Base-by-base conservation (phyloP, 2,329 filamentous ascomycete species). In the Dactylellina drechsleri region DNA sequence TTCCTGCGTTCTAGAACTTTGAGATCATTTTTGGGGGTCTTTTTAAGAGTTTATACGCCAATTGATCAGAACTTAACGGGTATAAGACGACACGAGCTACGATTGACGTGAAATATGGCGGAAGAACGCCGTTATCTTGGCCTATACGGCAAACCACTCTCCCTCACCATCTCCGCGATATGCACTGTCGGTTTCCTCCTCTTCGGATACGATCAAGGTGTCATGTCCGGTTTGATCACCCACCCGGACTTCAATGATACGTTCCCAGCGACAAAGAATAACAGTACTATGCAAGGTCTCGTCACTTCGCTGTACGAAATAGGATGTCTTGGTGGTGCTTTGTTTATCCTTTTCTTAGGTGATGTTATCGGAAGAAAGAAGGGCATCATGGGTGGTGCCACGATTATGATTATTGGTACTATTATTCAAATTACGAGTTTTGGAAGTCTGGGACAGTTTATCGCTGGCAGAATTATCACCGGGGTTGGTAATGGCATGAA, bases 151-250 rank as follows among this genome's bases (percentile, higher is more conserved):
- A 84, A 83, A 77, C 83, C 82, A 43, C 83, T 90, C 62, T 86
- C 85, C 16, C 78, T 88, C 75, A 82, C 85, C 45, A 84, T 90
- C 54, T 88, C 88, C 0, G 84, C 85, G n/a, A 85, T 90, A 26
- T 87, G 88, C 2, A 90, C 88, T 0, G 88, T 87, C 58, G 88
- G 87, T 20, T 89, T 89, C 82, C 80, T 88, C 28, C 83, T 87
- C n/a, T 87, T 87, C 74, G 86, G 86, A 66, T 87, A 87, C 79
- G 86, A 87, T 72, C 86, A 80, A 79, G 78, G 84, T 77, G 83
- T 85, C 45, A 87, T 87, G 85, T 83, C 82, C 65, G 85, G 86
- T 4, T 85, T 87, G 76, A 86, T 87, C 74, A 84, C 84, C 18
- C 84, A 85, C 2, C 80, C 82, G 0, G 83, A 83, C 5, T 87